Conservation (phyloP, 139 green algal genomes). For the Coccomyxa sp. region DNA sequence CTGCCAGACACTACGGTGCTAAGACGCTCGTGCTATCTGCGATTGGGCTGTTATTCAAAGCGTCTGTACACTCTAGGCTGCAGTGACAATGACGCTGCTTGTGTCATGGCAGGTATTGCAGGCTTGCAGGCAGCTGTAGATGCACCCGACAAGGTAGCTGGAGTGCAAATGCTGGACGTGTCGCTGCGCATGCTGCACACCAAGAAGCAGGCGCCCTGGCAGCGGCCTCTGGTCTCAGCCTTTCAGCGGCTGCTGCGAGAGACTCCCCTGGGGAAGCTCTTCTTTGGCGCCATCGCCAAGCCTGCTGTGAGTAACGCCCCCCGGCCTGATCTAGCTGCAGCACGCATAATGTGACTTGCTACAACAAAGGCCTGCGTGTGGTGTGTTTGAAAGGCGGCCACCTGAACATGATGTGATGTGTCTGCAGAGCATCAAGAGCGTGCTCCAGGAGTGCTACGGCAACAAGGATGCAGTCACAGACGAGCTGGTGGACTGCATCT, state of each 20-base stretch:
- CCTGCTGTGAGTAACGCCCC: conserved; percentile 5
- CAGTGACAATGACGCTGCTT: neutral
- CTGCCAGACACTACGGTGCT: neutral
- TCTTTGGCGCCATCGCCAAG: conserved; percentile 77
- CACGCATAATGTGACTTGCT: too few relatives aligned
- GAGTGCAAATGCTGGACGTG: conserved; percentile 80
- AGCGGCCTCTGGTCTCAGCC: conserved; percentile 60
- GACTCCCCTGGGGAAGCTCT: conserved; percentile 62
- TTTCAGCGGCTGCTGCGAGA: conserved; percentile 71
- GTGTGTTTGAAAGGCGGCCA: too few relatives aligned
- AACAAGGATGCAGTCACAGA: conserved; percentile 77
- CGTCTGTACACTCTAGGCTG: neutral
- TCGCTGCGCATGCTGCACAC: conserved; percentile 76
- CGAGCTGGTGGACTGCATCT: conserved; percentile 90
- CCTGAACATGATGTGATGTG: neutral
- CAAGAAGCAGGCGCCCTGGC: conserved; percentile 36
- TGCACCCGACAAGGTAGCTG: conserved; percentile 48
- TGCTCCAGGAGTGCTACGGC: conserved; percentile 88
- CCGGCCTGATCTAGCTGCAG: too few relatives aligned
- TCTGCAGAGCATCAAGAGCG: conserved; percentile 64
- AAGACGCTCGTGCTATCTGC: neutral
- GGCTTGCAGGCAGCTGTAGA: conserved; percentile 56
- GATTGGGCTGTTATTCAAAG: neutral
- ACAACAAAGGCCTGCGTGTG: too few relatives aligned
- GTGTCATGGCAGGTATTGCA: conserved; percentile 14